Percentiles rank a stretch among this genome's conserved stretches.
phyloP scores from a whole-genome alignment of 345 rosid species.

The Raphanus sativus region DNA sequence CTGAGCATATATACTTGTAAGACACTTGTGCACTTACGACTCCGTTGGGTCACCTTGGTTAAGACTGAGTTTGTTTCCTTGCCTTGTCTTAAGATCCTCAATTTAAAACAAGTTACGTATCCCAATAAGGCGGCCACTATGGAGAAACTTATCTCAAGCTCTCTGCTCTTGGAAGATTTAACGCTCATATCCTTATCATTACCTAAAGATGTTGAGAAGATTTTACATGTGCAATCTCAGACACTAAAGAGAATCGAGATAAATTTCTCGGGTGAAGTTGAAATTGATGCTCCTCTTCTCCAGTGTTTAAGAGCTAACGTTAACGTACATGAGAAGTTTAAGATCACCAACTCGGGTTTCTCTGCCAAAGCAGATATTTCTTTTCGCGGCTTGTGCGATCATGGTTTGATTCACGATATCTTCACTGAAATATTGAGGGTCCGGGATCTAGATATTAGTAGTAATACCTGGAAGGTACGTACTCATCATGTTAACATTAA shows the following conservation, averaged over 20 bases:
- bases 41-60: fast-evolving
- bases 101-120: not conserved
- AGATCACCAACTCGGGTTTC: not conserved
- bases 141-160: not conserved
- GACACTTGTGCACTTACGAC: constrained; percentile 11
- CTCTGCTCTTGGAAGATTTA: not conserved
- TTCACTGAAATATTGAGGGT: not conserved
- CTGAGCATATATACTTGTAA: not conserved
- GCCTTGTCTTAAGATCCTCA: constrained; percentile 2
- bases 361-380: not conserved
- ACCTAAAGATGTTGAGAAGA: too few relatives aligned
- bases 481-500: not conserved
- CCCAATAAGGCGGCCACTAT: not conserved
- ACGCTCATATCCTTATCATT: too few relatives aligned
- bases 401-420: not conserved
- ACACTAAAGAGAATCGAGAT: not conserved
- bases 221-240: not conserved
- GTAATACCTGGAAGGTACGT: not conserved
- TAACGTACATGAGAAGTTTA: not conserved
- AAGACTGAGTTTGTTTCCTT: not conserved
- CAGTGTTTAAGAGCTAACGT: not conserved
- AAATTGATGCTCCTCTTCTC: constrained; percentile 4
- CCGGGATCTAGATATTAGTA: not conserved
- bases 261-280: not conserved
- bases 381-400: not conserved